Conservation (phyloP, 2,329 filamentous ascomycete genomes). For the Ceratocystis ficicola region DNA sequence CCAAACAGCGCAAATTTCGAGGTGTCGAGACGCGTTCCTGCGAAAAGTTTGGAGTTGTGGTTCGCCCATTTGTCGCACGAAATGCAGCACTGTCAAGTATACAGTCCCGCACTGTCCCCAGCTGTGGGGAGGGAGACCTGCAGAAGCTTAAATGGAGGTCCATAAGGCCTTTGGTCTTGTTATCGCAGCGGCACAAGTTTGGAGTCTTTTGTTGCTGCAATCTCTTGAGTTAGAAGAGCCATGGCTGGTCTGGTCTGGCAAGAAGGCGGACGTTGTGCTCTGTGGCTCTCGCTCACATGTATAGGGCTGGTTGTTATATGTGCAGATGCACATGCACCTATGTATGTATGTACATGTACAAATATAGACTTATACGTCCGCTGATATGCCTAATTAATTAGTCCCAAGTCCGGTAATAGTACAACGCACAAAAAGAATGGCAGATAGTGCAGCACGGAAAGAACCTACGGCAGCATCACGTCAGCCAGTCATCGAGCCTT, state of each 20-base stretch:
- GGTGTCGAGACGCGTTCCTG: constrained; percentile 17
- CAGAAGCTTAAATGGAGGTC: neutral
- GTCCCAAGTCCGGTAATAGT: too few species aligned
- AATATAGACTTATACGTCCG: neutral
- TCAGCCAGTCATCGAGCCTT: neutral
- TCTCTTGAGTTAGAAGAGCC: too few species aligned
- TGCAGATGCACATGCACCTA: neutral
- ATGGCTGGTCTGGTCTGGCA: too few species aligned
- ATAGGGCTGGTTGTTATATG: too few species aligned
- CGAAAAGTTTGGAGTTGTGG: neutral
- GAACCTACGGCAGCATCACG: neutral
- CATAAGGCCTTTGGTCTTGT: neutral
- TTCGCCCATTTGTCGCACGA: neutral
- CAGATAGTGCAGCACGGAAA: neutral
- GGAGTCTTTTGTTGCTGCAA: too few species aligned
- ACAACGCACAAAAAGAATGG: too few species aligned
- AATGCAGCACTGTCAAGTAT: neutral
- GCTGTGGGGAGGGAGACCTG: neutral
- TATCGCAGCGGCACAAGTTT: neutral
- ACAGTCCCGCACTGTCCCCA: neutral
- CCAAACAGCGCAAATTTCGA: neutral
- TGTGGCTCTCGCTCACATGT: too few species aligned
- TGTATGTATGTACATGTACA: neutral
- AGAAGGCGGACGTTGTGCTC: too few species aligned
- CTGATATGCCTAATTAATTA: neutral